Evolutionary conservation across 2,329 filamentous ascomycete species (phyloP).

Genomic region (Sordariomycetes sp.): DNA sequence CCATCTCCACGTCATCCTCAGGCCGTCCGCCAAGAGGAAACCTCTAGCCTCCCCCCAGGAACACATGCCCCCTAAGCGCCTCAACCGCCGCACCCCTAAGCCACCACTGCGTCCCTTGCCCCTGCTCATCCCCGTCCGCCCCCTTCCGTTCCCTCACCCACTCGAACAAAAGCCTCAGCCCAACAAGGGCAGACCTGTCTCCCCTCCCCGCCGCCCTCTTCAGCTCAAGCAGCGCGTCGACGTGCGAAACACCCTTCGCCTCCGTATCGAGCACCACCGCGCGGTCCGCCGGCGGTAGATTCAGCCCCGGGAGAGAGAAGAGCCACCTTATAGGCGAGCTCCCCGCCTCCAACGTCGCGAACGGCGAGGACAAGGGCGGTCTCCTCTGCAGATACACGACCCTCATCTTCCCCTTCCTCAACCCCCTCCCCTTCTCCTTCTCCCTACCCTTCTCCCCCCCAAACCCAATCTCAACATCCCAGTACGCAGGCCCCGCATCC

Average conservation of each 20-base stretch:
- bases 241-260: constrained; percentile 27
- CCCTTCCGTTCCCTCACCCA: constrained; percentile 24
- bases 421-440: constrained; percentile 17
- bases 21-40: background rate
- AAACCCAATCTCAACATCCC: constrained; percentile 73
- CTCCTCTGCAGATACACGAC: constrained; percentile 63
- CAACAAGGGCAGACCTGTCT: constrained; percentile 29
- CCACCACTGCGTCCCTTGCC: constrained; percentile 30
- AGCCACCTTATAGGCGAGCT: constrained; percentile 56
- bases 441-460: background rate
- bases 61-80: constrained; percentile 38
- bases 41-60: constrained; percentile 29
- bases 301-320: constrained; percentile 46
- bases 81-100: constrained; percentile 41
- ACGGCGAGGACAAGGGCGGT: constrained; percentile 53
- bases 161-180: constrained; percentile 38
- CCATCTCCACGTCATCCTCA: background rate
- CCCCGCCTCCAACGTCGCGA: constrained; percentile 52
- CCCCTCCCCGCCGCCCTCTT: constrained; percentile 30
- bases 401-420: constrained; percentile 37
- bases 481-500: constrained; percentile 54
- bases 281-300: constrained; percentile 53
- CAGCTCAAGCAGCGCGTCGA: constrained; percentile 63
- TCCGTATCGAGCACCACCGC: constrained; percentile 43
- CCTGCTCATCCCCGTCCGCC: constrained; percentile 7